Conservation (phyloP, 108 stramenopile genomes). For the Mediolabrus comicus region DNA sequence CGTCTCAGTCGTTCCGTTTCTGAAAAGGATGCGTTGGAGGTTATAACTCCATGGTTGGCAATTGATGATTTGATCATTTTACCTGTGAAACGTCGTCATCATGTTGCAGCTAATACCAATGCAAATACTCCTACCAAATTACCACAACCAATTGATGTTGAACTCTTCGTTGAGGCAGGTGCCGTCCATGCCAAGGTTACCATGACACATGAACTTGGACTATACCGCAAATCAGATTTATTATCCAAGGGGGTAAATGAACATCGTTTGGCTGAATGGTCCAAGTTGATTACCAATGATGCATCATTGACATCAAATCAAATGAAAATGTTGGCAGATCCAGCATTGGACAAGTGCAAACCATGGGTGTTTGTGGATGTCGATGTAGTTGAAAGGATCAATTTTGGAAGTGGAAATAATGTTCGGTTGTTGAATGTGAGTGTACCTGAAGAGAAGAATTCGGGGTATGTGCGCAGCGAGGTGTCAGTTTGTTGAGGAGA, state of each 20-base stretch:
- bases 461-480: slow-evolving; percentile 41
- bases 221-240: slow-evolving; percentile 63
- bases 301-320: slow-evolving; percentile 26
- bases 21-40: slow-evolving; percentile 41
- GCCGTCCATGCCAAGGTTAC: slow-evolving; percentile 62
- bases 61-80: slow-evolving; percentile 30
- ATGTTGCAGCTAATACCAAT: neutral
- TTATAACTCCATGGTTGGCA: slow-evolving; percentile 10
- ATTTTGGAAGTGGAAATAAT: slow-evolving; percentile 56
- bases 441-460: slow-evolving; percentile 49
- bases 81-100: slow-evolving; percentile 40
- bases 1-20: slow-evolving; percentile 24
- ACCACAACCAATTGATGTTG: slow-evolving; percentile 47
- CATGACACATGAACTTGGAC: slow-evolving; percentile 52
- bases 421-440: slow-evolving; percentile 56
- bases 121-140: slow-evolving; percentile 1
- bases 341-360: neutral
- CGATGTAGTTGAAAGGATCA: slow-evolving; percentile 65
- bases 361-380: slow-evolving; percentile 62
- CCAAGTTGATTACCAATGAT: slow-evolving; percentile 1
- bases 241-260: slow-evolving; percentile 19
- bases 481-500: slow-evolving; percentile 11
- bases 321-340: neutral
- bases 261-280: slow-evolving; percentile 13
- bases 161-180: slow-evolving; percentile 59